Base-by-base conservation (phyloP, 140 eudicot species). In the Erigeron philadelphicus region DNA sequence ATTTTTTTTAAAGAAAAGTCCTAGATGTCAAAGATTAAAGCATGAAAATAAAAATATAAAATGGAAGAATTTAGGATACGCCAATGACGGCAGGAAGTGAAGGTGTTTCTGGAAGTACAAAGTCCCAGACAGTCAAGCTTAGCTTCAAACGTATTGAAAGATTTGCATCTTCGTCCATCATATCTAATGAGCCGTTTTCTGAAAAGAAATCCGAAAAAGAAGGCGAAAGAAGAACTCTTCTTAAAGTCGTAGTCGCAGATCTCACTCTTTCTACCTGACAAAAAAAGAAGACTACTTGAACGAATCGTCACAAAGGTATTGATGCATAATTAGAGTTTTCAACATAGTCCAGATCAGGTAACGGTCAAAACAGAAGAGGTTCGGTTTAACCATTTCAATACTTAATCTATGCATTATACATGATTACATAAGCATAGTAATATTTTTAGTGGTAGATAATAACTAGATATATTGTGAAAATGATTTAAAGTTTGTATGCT, bases 71-170 rank as follows among this genome's bases (percentile, higher is more conserved):
- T 11, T 25, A 82, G 98, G 98, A 88, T 92, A 92, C 98, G 73
- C 98, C 98, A 78, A 92, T 85, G 67, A 92, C 98, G 43, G 98
- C 96, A 45, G 96, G 98, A 77, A 92, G 83, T 12, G 98, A 92
- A 73, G 98, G 98, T 13, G 98, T 92, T 8, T 57, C 77, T 0
- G 96, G 98, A 79, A 88, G 95, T 74, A 76, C 79, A 69, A 88
- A 92, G 67, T 86, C 95, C 98, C 98, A 92, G 15, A 92, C 86
- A 50, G 98, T 92, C 80, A 92, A 77, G 71, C 78, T 75, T 72
- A 92, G 68, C 75, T 92, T 92, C 67, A 92, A 48, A 16, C 84
- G 85, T 64, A 88, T 73, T 9, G 98, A 92, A 61, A 85, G 84
- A 75, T 79, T 88, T 49, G 88, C 90, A 83, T 92, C 98, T 75